These are phyloP conservation scores for Boletus rex-veris DNA, from an alignment of 768 basidiomycete genomes.

Conservation along the genomic window DNA sequence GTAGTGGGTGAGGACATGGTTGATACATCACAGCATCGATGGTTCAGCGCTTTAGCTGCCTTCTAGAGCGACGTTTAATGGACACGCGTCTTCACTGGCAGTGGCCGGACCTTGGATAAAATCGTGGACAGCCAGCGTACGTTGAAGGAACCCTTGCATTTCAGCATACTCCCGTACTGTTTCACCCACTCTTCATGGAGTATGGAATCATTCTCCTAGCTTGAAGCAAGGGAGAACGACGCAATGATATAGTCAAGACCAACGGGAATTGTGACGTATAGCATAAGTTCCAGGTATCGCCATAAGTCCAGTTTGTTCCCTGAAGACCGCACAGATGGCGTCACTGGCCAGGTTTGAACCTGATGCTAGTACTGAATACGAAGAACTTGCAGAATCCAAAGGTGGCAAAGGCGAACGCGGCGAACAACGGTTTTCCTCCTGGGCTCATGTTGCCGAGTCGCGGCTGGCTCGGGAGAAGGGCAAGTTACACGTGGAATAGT, in stretches of 20 bases:
- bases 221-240: too few species aligned
- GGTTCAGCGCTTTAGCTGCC: neutral
- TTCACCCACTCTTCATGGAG: conserved; percentile 5
- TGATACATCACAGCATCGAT: neutral
- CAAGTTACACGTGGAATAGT: too few species aligned
- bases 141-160: neutral
- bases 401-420: neutral
- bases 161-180: conserved; percentile 1
- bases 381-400: conserved; percentile 7
- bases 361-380: conserved; percentile 39
- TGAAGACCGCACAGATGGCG: conserved; percentile 29
- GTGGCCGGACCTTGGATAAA: neutral
- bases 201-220: neutral
- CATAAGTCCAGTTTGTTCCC: conserved; percentile 28
- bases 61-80: neutral
- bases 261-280: too few species aligned
- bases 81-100: too few species aligned
- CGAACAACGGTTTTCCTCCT: neutral
- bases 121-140: neutral
- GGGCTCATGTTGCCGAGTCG: neutral
- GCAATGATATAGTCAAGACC: too few species aligned
- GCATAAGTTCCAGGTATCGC: too few species aligned
- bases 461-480: too few species aligned
- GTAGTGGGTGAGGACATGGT: conserved; percentile 6
- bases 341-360: conserved; percentile 14